Evolutionary conservation across 441 rosid genomes (phyloP), one percentile per base, ranked within the genome.

Genomic region (Corymbia calophylla): DNA sequence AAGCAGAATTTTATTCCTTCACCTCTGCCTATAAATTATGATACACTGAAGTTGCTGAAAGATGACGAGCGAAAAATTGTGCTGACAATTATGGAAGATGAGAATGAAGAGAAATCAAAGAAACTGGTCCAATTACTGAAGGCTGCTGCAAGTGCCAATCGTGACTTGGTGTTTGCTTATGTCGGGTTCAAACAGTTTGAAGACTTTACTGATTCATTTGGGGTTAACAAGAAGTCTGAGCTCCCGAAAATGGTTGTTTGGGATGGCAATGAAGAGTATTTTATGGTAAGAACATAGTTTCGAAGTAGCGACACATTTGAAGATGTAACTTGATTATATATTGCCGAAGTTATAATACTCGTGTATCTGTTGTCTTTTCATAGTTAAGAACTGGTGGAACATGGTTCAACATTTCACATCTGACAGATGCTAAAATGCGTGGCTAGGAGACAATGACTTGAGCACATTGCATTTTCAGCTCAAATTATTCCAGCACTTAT

Each of bases 81-180:
- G 32, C 90, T 97, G 91, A 92, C 97, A 87, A 93, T 97, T 19
- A 90, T 94, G 90, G 97, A 93, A 66, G 98, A 97, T 92, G 99
- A 96, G 92, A 86, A 91, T 89, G 96, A 94, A 10, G 97, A 95
- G 80, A 93, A 92, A 82, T 91, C 97, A 44, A 94, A 90, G 87
- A 94, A 94, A 77, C 91, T 97, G 94, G 89, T 92, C 91, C 94
- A 93, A 90, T 91, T 95, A 62, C 86, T 97, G 92, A 97, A 96
- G 93, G 97, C 98, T 91, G 98, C 99, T 89, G 99, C 99, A 91
- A 93, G 95, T 91, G 98, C 99, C 54, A 97, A 97, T 94, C 97
- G 95, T 25, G 95, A 97, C 92, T 92, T 97, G 89, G 95, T 96
- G 64, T 97, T 97, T 92, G 97, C 94, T n/a, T 96, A 95, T 92